Conservation (phyloP, 106 monocot genomes). For the Dactylorhiza incarnata region DNA sequence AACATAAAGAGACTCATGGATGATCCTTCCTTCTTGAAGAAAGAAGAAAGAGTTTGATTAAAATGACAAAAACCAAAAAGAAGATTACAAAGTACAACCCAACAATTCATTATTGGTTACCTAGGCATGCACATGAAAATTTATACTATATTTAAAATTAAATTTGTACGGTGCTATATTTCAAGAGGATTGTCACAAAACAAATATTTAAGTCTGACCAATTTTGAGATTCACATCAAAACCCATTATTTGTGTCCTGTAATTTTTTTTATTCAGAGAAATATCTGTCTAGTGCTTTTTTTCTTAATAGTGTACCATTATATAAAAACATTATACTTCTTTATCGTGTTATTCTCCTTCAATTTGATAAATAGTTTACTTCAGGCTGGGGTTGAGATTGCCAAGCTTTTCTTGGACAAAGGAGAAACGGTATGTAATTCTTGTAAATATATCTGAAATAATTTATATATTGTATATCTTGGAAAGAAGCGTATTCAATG, state of each 20-base stretch:
- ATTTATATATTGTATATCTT: not conserved
- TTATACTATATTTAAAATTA: not conserved
- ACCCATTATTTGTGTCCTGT: not conserved
- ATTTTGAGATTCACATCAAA: not conserved
- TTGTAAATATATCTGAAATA: conserved; percentile 1
- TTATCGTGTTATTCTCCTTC: not conserved
- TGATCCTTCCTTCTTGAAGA: no score
- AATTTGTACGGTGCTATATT: not conserved
- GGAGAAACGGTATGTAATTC: conserved; percentile 66
- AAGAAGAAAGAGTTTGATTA: not conserved
- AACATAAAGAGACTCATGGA: no score
- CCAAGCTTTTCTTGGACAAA: conserved; percentile 77
- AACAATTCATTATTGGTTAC: not conserved
- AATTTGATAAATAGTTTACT: conserved; percentile 12
- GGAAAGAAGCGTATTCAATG: not conserved
- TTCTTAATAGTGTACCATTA: not conserved
- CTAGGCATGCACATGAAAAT: not conserved
- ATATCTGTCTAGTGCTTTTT: not conserved
- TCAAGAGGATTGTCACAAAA: not conserved
- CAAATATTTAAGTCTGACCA: not conserved
- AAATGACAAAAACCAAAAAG: not conserved
- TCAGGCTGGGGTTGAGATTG: conserved; percentile 86
- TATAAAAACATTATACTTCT: not conserved
- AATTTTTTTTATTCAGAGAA: not conserved
- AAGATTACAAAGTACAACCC: not conserved